Percentiles rank a stretch among this genome's conserved stretches.
Conservation (phyloP, 1,284 basidiomycete species). For the Leccinum subrobustum region DNA sequence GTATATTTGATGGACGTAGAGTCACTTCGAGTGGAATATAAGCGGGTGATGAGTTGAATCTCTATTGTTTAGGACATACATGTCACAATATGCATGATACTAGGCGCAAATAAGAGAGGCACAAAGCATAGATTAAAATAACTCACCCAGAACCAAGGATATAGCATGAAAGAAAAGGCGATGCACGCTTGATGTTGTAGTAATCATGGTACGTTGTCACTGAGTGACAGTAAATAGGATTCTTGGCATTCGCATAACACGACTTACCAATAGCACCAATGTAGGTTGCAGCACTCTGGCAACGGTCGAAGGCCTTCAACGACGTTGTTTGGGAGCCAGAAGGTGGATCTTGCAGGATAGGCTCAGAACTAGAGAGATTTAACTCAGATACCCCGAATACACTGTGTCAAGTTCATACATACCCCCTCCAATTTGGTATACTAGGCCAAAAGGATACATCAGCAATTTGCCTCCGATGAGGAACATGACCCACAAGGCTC, state of each 20-base stretch:
- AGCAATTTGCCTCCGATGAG: conserved; percentile 3
- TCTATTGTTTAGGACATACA: conserved; percentile 41
- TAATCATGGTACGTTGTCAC: conserved; percentile 59
- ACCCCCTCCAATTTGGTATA: conserved; percentile 70
- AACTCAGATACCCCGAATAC: neutral
- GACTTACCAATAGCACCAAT: conserved; percentile 65
- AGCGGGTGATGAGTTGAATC: neutral
- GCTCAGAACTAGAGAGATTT: conserved; percentile 38
- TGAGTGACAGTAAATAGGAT: conserved; percentile 29
- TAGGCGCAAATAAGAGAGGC: conserved; percentile 30
- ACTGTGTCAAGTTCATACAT: conserved; percentile 35
- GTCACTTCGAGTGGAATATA: conserved; percentile 49
- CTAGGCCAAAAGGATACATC: conserved; percentile 34
- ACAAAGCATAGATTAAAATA: neutral
- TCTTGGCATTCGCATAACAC: neutral
- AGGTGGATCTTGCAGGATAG: conserved; percentile 42
- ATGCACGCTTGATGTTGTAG: conserved; percentile 61
- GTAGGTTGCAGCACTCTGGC: conserved; percentile 74
- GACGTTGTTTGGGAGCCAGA: conserved; percentile 32
- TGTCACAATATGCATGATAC: conserved; percentile 83
- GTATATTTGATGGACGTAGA: conserved; percentile 64
- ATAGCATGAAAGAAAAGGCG: conserved; percentile 74
- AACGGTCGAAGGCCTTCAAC: conserved; percentile 72
- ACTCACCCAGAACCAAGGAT: conserved; percentile 75
- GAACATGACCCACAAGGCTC: conserved; percentile 68